Evolutionary conservation across 2,329 filamentous ascomycete genomes (phyloP), one percentile per base, ranked within the genome.

Genomic region (Aspergillus pseudoglaucus): DNA sequence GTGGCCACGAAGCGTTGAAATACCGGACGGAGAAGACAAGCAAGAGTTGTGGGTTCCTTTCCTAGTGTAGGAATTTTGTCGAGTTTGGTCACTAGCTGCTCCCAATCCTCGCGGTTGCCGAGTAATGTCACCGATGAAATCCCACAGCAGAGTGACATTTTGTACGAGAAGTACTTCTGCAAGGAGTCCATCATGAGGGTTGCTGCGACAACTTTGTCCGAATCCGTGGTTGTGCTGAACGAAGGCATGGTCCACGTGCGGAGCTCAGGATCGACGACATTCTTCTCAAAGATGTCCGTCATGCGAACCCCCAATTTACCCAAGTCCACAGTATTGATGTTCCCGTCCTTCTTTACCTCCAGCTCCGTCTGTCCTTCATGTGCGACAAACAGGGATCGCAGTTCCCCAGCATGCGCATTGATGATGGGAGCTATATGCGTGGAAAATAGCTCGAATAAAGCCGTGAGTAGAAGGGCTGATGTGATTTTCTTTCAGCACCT

Each of bases 71-170:
- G 22, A 1, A 81, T 57, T 9, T 64, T 66, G 12, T 75, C 68
- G 5, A 80, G 51, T 50, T 71, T 72, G 1, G 27, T 50, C 8
- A 69, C 55, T 4, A 81, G 59, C 17, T 55, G 54, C 15, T 63
- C 55, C 68, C 74, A 81, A 57, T 81, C 77, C 1, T 49, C 47
- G 9, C 63, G 56, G 37, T 74, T 65, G 3, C 78, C 77, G 0
- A 75, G 65, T 1, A 81, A 59, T 0, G 76, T 80, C 0, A 80
- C 74, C 0, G 69, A 71, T 0, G 78, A 78, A 2, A 81, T 63
- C 0, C 77, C 78, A 49, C 76, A 80, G 0, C 15, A 17, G 0
- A 65, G 48, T 0, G 15, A 41, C 14, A 55, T 55, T 0, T 6
- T 47, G 53, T 71, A 75, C 0, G 41, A 46, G 48, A 79, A 80